Percentiles rank a stretch among this genome's conserved stretches.
These are phyloP conservation scores for Fusarium sp. DNA, from an alignment of 2,329 filamentous ascomycete species.

Conservation along the genomic window DNA sequence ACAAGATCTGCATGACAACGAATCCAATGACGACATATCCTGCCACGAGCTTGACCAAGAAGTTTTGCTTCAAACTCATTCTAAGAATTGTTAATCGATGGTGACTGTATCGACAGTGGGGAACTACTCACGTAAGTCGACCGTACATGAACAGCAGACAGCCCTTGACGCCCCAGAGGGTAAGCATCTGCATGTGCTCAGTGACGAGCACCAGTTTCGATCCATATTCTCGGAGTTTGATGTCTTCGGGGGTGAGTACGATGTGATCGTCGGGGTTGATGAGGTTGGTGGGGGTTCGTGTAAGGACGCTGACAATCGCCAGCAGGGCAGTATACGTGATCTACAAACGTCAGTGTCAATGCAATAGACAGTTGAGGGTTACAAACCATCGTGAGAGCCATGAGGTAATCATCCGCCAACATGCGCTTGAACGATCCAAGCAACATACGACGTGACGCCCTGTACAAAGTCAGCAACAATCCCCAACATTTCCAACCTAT, in stretches of 20 bases:
- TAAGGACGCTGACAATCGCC: conserved; percentile 36
- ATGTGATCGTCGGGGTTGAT: conserved; percentile 58
- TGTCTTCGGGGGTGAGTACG: conserved; percentile 56
- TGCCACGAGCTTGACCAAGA: conserved; percentile 56
- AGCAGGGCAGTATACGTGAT: conserved; percentile 35
- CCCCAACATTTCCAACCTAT: accelerated
- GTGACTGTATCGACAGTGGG: accelerated
- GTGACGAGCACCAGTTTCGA: conserved; percentile 70
- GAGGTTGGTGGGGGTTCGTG: conserved; percentile 63
- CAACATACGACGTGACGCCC: conserved; percentile 50
- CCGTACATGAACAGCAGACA: conserved; percentile 64
- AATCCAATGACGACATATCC: conserved; percentile 54
- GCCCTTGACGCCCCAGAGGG: conserved; percentile 63
- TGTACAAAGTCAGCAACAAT: conserved; percentile 26
- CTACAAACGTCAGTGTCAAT: not conserved
- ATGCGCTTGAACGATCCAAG: conserved; percentile 57
- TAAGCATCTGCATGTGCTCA: conserved; percentile 68
- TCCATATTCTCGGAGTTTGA: conserved; percentile 56
- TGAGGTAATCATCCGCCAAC: conserved; percentile 64
- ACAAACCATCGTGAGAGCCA: conserved; percentile 60
- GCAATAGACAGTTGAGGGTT: accelerated
- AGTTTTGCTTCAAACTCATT: conserved; percentile 54
- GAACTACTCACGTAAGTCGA: conserved; percentile 55
- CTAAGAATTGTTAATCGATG: conserved; percentile 28
- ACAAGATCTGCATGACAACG: conserved; percentile 60